These are phyloP conservation scores for Paraphoma sp. DNA, from an alignment of 2,329 filamentous ascomycete species.

Conservation along the genomic window DNA sequence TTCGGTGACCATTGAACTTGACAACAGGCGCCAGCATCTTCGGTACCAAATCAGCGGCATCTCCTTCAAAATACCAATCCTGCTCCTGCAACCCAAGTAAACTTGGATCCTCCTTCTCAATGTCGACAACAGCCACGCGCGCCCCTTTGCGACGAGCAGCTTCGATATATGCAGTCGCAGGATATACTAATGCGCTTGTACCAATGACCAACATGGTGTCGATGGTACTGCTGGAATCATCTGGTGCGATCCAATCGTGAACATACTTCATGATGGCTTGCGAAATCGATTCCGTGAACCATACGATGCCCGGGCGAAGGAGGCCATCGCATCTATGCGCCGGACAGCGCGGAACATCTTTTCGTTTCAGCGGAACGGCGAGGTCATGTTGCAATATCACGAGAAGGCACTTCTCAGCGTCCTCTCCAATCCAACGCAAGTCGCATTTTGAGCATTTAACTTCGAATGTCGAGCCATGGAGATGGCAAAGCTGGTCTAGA, in stretches of 20 bases:
- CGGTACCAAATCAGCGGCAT: conserved; percentile 63
- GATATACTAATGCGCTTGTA: conserved; percentile 28
- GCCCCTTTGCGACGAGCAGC: conserved; percentile 22
- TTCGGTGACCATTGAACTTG: too few species aligned
- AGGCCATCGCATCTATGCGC: conserved; percentile 12
- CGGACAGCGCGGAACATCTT: conserved; percentile 16
- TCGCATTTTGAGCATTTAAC: conserved; percentile 20
- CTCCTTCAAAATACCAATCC: conserved; percentile 68
- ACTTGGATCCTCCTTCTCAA: conserved; percentile 8
- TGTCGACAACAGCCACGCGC: conserved; percentile 27
- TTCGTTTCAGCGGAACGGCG: not conserved
- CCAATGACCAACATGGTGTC: conserved; percentile 33
- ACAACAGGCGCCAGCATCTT: conserved; percentile 46
- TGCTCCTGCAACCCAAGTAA: conserved; percentile 47
- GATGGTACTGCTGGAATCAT: conserved; percentile 7
- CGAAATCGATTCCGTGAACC: conserved; percentile 43
- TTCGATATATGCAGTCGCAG: conserved; percentile 27
- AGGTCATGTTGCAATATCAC: not conserved
- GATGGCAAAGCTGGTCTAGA: conserved; percentile 8
- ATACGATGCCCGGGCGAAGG: conserved; percentile 25
- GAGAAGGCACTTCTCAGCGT: not conserved
- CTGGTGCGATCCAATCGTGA: conserved; percentile 9
- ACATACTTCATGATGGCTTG: not conserved
- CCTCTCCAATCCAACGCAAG: conserved; percentile 1
- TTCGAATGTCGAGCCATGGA: conserved; percentile 23